A percentile compares a stretch with the other conserved stretches of the same genome.
Conservation (phyloP, 2,329 filamentous ascomycete species). For the Epichloe baconii region DNA sequence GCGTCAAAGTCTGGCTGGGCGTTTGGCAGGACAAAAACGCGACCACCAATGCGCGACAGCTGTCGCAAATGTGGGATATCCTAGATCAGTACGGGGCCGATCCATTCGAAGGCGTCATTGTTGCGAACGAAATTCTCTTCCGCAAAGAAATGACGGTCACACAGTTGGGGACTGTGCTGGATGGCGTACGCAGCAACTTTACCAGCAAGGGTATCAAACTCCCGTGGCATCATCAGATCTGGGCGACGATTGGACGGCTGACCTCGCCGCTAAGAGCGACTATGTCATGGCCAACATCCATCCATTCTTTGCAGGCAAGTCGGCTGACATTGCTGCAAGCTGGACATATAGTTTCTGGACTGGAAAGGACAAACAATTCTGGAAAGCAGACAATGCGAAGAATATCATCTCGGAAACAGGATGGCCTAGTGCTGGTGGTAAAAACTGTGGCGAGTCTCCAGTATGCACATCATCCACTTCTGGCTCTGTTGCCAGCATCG, state of each 20-base stretch:
- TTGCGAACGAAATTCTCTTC: slow-evolving; percentile 69
- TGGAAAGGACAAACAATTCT: slow-evolving; percentile 50
- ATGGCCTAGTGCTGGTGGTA: slow-evolving; percentile 78
- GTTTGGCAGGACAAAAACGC: slow-evolving; percentile 81
- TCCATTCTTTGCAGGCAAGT: slow-evolving; percentile 80
- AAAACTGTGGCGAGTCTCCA: slow-evolving; percentile 47
- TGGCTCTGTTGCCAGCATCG: slow-evolving; percentile 65
- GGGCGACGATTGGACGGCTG: slow-evolving; percentile 70
- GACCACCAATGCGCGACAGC: slow-evolving; percentile 73
- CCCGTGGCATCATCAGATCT: slow-evolving; percentile 77
- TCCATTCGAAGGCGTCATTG: slow-evolving; percentile 71
- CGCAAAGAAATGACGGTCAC: slow-evolving; percentile 59
- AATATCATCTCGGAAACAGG: slow-evolving; percentile 85
- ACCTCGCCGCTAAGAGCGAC: slow-evolving; percentile 59
- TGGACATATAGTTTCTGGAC: slow-evolving; percentile 85
- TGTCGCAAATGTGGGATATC: slow-evolving; percentile 73
- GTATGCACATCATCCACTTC: slow-evolving; percentile 36
- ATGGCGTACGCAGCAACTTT: slow-evolving; percentile 59
- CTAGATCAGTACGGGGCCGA: slow-evolving; percentile 53
- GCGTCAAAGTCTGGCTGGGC: slow-evolving; percentile 83
- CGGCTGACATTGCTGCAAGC: slow-evolving; percentile 49
- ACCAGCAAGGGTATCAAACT: slow-evolving; percentile 52
- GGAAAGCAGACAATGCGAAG: slow-evolving; percentile 46
- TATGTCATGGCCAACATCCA: slow-evolving; percentile 95
- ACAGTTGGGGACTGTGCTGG: slow-evolving; percentile 50